These are phyloP conservation scores for Teratosphaeriaceae sp. DNA, from an alignment of 2,329 filamentous ascomycete species.

Conservation along the genomic window DNA sequence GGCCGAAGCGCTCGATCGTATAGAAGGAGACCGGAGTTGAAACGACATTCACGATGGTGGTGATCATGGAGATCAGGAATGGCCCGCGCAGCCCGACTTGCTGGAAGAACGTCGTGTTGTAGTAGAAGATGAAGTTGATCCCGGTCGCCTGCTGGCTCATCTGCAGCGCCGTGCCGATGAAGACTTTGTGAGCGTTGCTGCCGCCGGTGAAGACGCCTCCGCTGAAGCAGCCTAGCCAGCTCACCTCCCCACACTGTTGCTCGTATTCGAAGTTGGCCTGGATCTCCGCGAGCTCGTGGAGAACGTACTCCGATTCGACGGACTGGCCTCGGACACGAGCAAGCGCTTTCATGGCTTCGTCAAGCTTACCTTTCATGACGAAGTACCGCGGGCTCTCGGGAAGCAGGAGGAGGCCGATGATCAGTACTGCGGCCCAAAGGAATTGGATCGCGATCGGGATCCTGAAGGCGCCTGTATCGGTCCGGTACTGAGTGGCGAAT, in stretches of 20 bases:
- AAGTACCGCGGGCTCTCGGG: constrained; percentile 82
- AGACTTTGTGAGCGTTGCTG: constrained; percentile 43
- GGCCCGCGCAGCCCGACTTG: constrained; percentile 66
- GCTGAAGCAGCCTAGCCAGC: constrained; percentile 47
- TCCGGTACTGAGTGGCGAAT: constrained; percentile 60
- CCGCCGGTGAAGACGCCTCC: constrained; percentile 47
- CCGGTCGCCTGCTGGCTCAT: constrained; percentile 58
- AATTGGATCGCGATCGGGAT: constrained; percentile 78
- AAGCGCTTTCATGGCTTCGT: constrained; percentile 58
- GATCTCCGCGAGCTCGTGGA: constrained; percentile 75
- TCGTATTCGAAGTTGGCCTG: constrained; percentile 87
- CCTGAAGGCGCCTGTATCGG: constrained; percentile 63
- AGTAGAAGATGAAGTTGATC: constrained; percentile 77
- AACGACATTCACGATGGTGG: constrained; percentile 79
- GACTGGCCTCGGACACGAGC: constrained; percentile 69
- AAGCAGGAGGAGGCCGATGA: constrained; percentile 62
- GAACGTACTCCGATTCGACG: constrained; percentile 64
- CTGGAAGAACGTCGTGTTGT: constrained; percentile 76
- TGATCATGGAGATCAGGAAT: constrained; percentile 80
- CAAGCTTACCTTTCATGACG: constrained; percentile 68
- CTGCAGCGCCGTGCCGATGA: constrained; percentile 41
- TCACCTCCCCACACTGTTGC: constrained; percentile 55
- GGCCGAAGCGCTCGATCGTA: constrained; percentile 75
- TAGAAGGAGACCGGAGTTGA: constrained; percentile 86
- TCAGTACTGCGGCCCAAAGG: constrained; percentile 72